Evolutionary conservation across 1,284 basidiomycete species (phyloP).

Genomic region (Ceratobasidium sp.): DNA sequence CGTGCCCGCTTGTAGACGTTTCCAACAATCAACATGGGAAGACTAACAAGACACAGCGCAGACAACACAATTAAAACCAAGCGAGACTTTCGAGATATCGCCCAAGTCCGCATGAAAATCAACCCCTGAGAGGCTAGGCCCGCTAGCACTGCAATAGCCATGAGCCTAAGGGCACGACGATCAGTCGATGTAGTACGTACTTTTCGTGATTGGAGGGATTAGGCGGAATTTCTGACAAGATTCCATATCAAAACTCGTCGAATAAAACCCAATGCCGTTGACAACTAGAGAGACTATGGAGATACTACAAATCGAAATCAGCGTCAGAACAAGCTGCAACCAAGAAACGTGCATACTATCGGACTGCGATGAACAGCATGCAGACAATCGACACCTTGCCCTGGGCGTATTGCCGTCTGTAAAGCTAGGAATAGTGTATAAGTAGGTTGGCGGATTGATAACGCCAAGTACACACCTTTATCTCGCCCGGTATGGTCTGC

Average conservation of each 20-base stretch:
- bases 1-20: slow-evolving; percentile 39
- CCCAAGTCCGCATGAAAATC: slow-evolving; percentile 37
- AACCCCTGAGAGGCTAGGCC: slow-evolving; percentile 38
- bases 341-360: slow-evolving; percentile 20
- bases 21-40: slow-evolving; percentile 28
- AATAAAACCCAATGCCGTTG: slow-evolving; percentile 36
- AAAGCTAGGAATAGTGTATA: slow-evolving; percentile 14
- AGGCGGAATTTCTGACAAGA: slow-evolving; percentile 26
- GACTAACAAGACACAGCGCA: slow-evolving; percentile 9
- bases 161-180: neutral
- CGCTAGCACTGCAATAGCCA: slow-evolving; percentile 17
- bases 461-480: slow-evolving; percentile 7
- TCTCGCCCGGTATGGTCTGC: slow-evolving; percentile 38
- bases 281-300: slow-evolving; percentile 27
- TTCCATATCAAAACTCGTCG: slow-evolving; percentile 22
- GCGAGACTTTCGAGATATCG: slow-evolving; percentile 34
- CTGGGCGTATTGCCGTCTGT: slow-evolving; percentile 16
- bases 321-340: neutral
- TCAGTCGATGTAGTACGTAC: neutral
- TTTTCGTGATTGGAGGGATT: slow-evolving; percentile 30
- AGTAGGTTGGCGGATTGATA: neutral
- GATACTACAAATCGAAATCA: slow-evolving; percentile 4
- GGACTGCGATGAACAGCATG: slow-evolving; percentile 33
- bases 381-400: slow-evolving; percentile 33
- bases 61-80: slow-evolving; percentile 22